phyloP scores from a whole-genome alignment of 73 alveolate species.

The Symbiodinium natans region DNA sequence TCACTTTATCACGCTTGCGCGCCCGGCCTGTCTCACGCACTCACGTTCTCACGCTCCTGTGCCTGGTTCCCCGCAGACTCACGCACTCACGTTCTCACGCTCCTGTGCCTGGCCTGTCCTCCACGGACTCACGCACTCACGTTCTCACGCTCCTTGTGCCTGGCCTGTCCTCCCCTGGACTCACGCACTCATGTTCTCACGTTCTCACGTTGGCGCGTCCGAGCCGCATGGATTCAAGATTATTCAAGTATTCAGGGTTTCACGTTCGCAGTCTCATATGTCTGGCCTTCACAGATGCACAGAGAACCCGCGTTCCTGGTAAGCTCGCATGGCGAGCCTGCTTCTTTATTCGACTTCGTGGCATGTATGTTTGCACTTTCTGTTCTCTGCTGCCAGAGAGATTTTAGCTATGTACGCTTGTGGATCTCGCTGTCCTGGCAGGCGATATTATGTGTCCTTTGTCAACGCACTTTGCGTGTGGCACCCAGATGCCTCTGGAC shows the following conservation, averaged over 20 bases:
- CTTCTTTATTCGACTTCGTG: background rate
- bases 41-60: too few relatives aligned
- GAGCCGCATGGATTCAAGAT: constrained; percentile 17
- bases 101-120: too few relatives aligned
- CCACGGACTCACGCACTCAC: constrained; percentile 8
- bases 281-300: constrained; percentile 14
- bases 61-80: too few relatives aligned
- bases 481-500: constrained; percentile 17
- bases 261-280: constrained; percentile 5
- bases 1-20: too few relatives aligned
- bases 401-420: background rate
- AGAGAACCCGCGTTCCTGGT: constrained; percentile 17
- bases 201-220: constrained; percentile 19
- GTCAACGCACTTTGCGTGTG: constrained; percentile 15
- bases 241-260: constrained; percentile 11
- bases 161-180: background rate
- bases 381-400: constrained; percentile 4
- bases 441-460: constrained; percentile 9
- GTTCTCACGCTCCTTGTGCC: background rate
- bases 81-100: too few relatives aligned
- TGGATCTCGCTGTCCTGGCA: constrained; percentile 19
- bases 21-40: too few relatives aligned
- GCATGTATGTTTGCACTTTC: too few relatives aligned
- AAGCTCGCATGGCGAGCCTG: background rate
- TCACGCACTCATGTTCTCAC: constrained; percentile 13